phyloP scores from a whole-genome alignment of 2,329 filamentous ascomycete species.

The Thermomyces lanuginosus region DNA sequence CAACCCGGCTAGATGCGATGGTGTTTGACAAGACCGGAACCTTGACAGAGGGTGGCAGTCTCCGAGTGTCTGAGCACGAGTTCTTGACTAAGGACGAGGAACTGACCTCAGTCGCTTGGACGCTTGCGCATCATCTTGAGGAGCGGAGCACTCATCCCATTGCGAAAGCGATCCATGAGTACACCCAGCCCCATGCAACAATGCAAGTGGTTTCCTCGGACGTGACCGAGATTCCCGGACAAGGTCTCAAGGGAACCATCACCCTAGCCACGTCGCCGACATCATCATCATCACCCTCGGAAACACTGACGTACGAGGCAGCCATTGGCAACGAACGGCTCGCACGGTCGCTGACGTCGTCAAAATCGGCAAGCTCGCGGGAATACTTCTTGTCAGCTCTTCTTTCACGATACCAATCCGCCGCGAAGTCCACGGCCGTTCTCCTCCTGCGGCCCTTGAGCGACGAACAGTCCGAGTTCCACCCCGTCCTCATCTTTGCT shows the following conservation, averaged over 20 bases:
- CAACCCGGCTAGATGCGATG: constrained; percentile 58
- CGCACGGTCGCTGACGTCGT: constrained; percentile 20
- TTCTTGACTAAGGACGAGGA: constrained; percentile 19
- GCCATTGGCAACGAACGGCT: constrained; percentile 44
- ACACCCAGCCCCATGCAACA: constrained; percentile 24
- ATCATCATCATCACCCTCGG: too few relatives aligned
- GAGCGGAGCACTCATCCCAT: constrained; percentile 45
- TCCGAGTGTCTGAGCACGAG: constrained; percentile 38
- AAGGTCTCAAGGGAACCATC: constrained; percentile 40
- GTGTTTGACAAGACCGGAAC: constrained; percentile 87
- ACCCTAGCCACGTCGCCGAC: constrained; percentile 14
- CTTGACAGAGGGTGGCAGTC: constrained; percentile 49
- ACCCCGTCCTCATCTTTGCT: constrained; percentile 50
- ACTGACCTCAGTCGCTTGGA: constrained; percentile 27
- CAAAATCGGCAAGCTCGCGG: constrained; percentile 14
- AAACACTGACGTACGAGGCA: constrained; percentile 25
- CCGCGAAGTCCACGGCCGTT: constrained; percentile 30
- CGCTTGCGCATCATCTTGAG: constrained; percentile 36
- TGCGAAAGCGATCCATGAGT: constrained; percentile 37
- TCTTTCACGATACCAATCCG: constrained; percentile 24
- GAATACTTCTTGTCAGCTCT: constrained; percentile 18
- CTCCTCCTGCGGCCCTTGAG: constrained; percentile 22
- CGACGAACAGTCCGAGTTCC: constrained; percentile 11
- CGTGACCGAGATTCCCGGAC: constrained; percentile 40
- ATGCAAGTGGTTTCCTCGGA: constrained; percentile 17